Evolutionary conservation across 768 basidiomycete species (phyloP).

Genomic region (Trametes meyenii): DNA sequence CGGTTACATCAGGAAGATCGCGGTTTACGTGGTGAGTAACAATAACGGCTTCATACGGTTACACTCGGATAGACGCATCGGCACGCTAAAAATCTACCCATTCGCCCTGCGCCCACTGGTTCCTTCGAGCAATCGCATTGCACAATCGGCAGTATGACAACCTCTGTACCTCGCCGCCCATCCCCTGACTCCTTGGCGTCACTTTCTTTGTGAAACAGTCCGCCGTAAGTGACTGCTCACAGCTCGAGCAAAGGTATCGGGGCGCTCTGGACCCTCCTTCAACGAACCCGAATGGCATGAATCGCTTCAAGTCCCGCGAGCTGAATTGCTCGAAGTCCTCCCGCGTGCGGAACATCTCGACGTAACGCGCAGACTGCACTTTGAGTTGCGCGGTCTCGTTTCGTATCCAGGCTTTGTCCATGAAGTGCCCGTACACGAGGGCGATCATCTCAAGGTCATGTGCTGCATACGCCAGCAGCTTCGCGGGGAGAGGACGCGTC

Average conservation of each 20-base stretch:
- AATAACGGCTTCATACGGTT: not conserved
- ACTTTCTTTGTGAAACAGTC: slow-evolving; percentile 11
- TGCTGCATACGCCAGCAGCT: slow-evolving; percentile 45
- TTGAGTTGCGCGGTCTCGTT: slow-evolving; percentile 7
- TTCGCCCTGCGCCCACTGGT: slow-evolving; percentile 4
- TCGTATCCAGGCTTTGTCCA: slow-evolving; percentile 21
- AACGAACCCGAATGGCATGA: slow-evolving; percentile 27
- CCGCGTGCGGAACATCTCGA: slow-evolving; percentile 21
- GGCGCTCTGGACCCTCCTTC: not conserved
- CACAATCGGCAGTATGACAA: slow-evolving; percentile 26
- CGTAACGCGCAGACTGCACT: slow-evolving; percentile 24
- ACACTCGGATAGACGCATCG: not conserved
- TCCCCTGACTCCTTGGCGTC: not conserved
- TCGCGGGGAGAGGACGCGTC: slow-evolving; percentile 38
- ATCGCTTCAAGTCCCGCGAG: slow-evolving; percentile 17
- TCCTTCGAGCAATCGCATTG: slow-evolving; percentile 21
- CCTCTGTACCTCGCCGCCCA: not conserved
- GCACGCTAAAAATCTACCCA: slow-evolving; percentile 11
- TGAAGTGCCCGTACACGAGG: slow-evolving; percentile 40
- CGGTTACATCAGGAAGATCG: not conserved
- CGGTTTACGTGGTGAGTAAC: not conserved
- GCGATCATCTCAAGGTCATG: slow-evolving; percentile 45
- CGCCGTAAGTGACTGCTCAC: slow-evolving; percentile 11
- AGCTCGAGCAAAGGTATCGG: slow-evolving; percentile 18
- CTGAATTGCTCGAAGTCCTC: slow-evolving; percentile 11